A percentile compares a stretch with the other conserved stretches of the same genome.
Conservation (phyloP, 768 basidiomycete genomes). For the Lyophyllum decastes region DNA sequence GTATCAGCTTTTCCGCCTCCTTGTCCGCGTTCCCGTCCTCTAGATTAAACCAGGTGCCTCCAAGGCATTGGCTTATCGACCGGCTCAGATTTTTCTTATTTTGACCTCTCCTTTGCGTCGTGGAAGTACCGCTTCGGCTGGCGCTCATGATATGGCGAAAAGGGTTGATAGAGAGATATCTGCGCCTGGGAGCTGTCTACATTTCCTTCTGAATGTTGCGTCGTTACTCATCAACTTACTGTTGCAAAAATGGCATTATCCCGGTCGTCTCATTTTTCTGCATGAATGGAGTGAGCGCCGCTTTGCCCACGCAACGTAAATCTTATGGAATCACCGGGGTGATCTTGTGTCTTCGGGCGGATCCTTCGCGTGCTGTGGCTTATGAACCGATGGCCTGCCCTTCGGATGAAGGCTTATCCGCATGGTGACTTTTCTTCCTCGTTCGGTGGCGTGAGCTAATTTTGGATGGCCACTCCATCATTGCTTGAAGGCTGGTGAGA, state of each 20-base stretch:
- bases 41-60: constrained; percentile 51
- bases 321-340: no score
- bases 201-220: constrained; percentile 15
- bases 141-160: constrained; percentile 61
- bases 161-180: constrained; percentile 28
- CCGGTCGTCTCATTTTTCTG: no score
- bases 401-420: not conserved
- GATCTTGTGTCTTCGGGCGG: no score
- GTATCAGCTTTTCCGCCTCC: constrained; percentile 79
- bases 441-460: not conserved
- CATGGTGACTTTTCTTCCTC: not conserved
- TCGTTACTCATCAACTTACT: no score
- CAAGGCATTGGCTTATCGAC: constrained; percentile 32
- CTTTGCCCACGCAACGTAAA: no score
- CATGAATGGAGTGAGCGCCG: no score
- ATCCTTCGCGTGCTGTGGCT: not conserved
- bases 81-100: constrained; percentile 37
- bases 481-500: not conserved
- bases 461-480: not conserved
- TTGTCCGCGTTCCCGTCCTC: constrained; percentile 95
- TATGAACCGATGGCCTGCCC: not conserved
- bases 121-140: constrained; percentile 74
- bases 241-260: no score
- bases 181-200: constrained; percentile 34
- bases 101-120: constrained; percentile 45